Conservation (phyloP, 768 basidiomycete genomes). For the Steccherinum ochraceum region DNA sequence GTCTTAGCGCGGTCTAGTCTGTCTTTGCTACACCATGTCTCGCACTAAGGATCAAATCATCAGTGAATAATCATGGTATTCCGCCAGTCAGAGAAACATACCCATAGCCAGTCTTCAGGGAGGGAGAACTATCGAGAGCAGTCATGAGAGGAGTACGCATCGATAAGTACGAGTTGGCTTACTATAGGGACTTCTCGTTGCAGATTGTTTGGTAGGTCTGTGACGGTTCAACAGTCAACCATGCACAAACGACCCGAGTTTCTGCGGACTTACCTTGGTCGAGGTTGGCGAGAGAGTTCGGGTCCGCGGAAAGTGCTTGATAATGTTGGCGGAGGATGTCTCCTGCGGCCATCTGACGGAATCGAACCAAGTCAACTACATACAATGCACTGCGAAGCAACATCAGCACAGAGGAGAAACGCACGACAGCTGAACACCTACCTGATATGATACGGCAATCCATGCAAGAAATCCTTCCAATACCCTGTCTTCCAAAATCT, state of each 20-base stretch:
- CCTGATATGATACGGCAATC: slow-evolving; percentile 93
- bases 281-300: slow-evolving; percentile 87
- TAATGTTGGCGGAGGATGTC: slow-evolving; percentile 90
- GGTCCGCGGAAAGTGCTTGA: slow-evolving; percentile 90
- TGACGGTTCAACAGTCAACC: no score
- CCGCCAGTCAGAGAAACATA: no score
- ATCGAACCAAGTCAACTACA: slow-evolving; percentile 90
- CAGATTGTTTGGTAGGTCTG: slow-evolving; percentile 94
- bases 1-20: slow-evolving; percentile 75
- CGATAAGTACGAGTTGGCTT: slow-evolving; percentile 27
- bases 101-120: slow-evolving; percentile 95
- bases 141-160: slow-evolving; percentile 1
- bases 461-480: slow-evolving; percentile 84
- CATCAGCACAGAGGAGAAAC: neutral
- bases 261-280: slow-evolving; percentile 78
- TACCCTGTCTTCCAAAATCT: slow-evolving; percentile 98
- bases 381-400: slow-evolving; percentile 73
- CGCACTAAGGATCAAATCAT: slow-evolving; percentile 50
- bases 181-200: slow-evolving; percentile 92
- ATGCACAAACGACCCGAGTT: neutral
- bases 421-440: slow-evolving; percentile 25
- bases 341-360: slow-evolving; percentile 80
- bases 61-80: no score
- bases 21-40: slow-evolving; percentile 98
- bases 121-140: slow-evolving; percentile 60